phyloP scores from a whole-genome alignment of 805 yeast species.

The Torulaspora quercuum region DNA sequence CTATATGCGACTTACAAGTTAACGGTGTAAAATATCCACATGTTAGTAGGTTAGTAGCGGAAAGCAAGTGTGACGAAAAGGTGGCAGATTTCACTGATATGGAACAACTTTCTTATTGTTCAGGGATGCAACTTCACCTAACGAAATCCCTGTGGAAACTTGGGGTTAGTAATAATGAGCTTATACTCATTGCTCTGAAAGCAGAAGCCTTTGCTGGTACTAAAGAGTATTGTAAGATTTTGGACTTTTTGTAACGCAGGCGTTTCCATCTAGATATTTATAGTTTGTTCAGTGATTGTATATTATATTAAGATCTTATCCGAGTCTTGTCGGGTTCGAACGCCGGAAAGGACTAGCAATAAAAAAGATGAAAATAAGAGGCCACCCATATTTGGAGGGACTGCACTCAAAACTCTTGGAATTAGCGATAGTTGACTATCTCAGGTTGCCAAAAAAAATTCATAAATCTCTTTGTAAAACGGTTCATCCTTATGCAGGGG shows the following conservation, averaged over 20 bases:
- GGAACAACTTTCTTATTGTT: constrained; percentile 7
- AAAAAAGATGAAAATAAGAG: too few relatives aligned
- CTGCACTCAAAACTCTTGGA: too few relatives aligned
- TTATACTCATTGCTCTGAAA: constrained; percentile 25
- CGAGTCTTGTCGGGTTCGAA: constrained; percentile 11
- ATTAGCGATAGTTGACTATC: too few relatives aligned
- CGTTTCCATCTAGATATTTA: not conserved
- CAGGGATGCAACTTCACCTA: constrained; percentile 21
- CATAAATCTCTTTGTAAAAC: constrained; percentile 99
- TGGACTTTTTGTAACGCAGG: constrained; percentile 18
- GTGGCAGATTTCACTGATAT: constrained; percentile 20
- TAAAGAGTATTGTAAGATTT: constrained; percentile 19
- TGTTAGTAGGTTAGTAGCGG: constrained; percentile 15
- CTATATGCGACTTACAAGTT: constrained; percentile 19
- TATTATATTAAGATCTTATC: too few relatives aligned
- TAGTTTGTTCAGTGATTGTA: too few relatives aligned
- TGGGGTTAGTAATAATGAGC: constrained; percentile 16
- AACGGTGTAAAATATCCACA: constrained; percentile 19
- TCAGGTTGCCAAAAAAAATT: constrained; percentile 79
- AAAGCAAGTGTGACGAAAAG: constrained; percentile 15
- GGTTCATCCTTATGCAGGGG: constrained; percentile 99
- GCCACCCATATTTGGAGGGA: too few relatives aligned
- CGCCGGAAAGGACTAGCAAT: too few relatives aligned
- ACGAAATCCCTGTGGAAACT: constrained; percentile 28
- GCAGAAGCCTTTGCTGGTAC: constrained; percentile 19